Base-by-base conservation (phyloP, 1,139 yeast species). In the Yamadazyma dushanensis region DNA sequence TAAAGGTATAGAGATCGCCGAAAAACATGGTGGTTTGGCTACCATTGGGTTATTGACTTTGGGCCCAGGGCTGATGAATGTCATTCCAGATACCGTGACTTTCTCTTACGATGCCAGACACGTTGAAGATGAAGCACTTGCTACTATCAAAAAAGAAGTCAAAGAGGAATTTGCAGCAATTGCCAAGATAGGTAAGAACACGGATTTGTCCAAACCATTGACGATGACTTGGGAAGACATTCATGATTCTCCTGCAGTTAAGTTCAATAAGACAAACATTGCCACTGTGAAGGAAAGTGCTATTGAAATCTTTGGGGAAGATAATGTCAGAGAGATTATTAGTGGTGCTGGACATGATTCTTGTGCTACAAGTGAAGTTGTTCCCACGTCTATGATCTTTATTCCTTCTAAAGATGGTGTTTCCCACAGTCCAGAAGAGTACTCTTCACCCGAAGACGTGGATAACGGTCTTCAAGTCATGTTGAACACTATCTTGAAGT, bases 301-400 rank as follows among this genome's bases (percentile, higher is more conserved):
- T 0, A 44, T 54, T 16, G 76, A 68, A 26, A 52, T 76, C 19
- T 76, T 71, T 40, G 78, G 78, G 4, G 56, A 59, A 20, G 64
- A 61, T 2, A 54, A 68, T 15, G 59, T 65, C 20, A 58, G 66
- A 38, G 68, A 62, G 23, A 76, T 83, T 34, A 70, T 73, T 31
- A 76, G 83, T 47, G 89, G 89, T 23, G 87, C 88, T 3, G 88
- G 86, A 14, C 89, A 83, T 50, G 90, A 83, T 51, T 76, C 84
- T 3, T 80, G 87, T 47, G 69, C 76, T 22, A 76, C 83, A 4
- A 67, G 76, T 21, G 48, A 60, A 7, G 66, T 70, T 31, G 72
- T 77, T 24, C 89, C 90, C 17, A 81, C 89, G 0, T 76, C 86
- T 1, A 83, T 83, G 89, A 76, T 83, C 19, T 83, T 83, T 55